Conservation (phyloP, 208 protist species). For the Crithidia fasciculata region DNA sequence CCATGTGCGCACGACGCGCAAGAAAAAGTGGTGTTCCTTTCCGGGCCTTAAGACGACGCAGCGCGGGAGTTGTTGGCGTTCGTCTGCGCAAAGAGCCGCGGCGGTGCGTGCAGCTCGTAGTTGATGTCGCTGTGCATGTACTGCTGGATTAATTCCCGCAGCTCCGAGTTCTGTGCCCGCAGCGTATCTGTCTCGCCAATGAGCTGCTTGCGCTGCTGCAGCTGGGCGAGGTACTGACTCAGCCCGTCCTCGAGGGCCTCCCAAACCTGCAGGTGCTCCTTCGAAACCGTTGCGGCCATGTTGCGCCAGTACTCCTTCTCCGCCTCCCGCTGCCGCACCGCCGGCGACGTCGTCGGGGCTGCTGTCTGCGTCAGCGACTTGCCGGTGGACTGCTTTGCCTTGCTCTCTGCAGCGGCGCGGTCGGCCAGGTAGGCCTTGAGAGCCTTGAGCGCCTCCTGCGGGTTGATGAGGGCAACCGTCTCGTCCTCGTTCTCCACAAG, state of each 20-base stretch:
- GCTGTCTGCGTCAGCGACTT: slow-evolving; percentile 18
- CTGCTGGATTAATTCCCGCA: slow-evolving; percentile 88
- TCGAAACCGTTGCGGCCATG: slow-evolving; percentile 79
- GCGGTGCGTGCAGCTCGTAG: slow-evolving; percentile 89
- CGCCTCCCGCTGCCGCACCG: slow-evolving; percentile 47
- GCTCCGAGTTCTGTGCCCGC: slow-evolving; percentile 93
- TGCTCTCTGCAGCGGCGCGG: slow-evolving; percentile 35
- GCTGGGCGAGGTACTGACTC: slow-evolving; percentile 88
- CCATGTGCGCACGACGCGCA: too few species aligned
- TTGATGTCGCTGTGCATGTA: slow-evolving; percentile 94
- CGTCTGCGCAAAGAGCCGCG: slow-evolving; percentile 54
- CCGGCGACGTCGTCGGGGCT: slow-evolving; percentile 24
- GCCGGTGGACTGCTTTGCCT: slow-evolving; percentile 13
- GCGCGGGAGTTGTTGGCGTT: neutral
- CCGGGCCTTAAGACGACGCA: neutral
- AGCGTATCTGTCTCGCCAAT: slow-evolving; percentile 90
- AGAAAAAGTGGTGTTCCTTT: neutral
- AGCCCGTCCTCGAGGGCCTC: slow-evolving; percentile 87
- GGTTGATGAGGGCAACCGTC: slow-evolving; percentile 73
- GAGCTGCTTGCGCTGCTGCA: slow-evolving; percentile 86
- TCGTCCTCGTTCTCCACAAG: slow-evolving; percentile 68
- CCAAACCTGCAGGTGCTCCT: slow-evolving; percentile 88
- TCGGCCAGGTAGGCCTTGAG: slow-evolving; percentile 86
- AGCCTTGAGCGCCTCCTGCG: slow-evolving; percentile 84
- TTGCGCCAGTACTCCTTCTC: slow-evolving; percentile 90